Evolutionary conservation across 1,284 basidiomycete genomes (phyloP).

Genomic region (Rhodotorula sp.): DNA sequence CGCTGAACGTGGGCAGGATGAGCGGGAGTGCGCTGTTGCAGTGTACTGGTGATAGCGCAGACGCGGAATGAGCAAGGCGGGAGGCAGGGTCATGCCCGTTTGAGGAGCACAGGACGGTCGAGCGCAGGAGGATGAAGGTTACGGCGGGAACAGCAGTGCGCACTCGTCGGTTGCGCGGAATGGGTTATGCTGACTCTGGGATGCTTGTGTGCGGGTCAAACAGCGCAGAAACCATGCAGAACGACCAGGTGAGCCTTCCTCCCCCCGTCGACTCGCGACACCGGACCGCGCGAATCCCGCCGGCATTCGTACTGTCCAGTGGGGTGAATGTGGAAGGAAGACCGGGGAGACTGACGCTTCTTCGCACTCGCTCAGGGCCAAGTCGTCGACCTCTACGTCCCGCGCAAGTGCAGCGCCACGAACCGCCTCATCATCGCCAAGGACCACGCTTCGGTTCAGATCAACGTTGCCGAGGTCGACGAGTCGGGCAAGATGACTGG

Average conservation of each 20-base stretch:
- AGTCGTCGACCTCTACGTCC: conserved; percentile 99
- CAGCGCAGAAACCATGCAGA: conserved; percentile 51
- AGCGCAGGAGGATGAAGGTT: not conserved
- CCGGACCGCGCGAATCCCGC: not conserved
- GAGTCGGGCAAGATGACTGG: conserved; percentile 86
- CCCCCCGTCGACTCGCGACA: not conserved
- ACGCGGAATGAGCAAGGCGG: not conserved
- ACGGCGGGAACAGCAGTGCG: not conserved
- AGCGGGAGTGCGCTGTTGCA: not conserved
- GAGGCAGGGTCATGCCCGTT: too few relatives aligned
- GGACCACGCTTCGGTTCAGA: conserved; percentile 98
- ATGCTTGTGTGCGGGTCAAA: not conserved
- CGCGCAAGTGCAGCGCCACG: conserved; percentile 87
- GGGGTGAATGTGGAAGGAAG: too few relatives aligned
- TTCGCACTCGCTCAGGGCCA: conserved; percentile 65
- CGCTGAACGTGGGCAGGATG: too few relatives aligned
- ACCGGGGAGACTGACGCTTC: not conserved
- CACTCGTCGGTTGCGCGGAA: not conserved
- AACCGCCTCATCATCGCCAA: conserved; percentile 97
- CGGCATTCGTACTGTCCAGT: not conserved
- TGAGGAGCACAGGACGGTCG: not conserved
- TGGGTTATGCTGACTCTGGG: too few relatives aligned
- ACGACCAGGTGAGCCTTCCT: conserved; percentile 50
- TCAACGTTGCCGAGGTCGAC: conserved; percentile 93
- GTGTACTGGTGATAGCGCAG: not conserved